Percentiles rank a stretch among this genome's conserved stretches.
These are phyloP conservation scores for Fraxinus sp. DNA, from an alignment of 305 asterid genomes.

Conservation along the genomic window DNA sequence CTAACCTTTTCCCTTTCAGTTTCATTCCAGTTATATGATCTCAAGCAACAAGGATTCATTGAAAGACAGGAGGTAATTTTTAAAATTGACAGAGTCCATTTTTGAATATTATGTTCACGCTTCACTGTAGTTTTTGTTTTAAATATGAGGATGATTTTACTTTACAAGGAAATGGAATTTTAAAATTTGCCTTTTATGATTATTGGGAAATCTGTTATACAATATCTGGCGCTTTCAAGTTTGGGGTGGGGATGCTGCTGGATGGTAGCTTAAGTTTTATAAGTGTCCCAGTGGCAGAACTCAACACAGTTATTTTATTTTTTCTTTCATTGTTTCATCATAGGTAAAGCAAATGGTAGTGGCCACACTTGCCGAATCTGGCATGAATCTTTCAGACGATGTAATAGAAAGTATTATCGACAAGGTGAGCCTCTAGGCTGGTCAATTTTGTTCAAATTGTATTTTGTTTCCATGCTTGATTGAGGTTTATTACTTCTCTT, in stretches of 20 bases:
- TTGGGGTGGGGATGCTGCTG: neutral
- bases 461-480: constrained; percentile 7
- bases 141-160: neutral
- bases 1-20: constrained; percentile 43
- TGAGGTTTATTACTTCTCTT: neutral
- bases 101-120: neutral
- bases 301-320: neutral
- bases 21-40: constrained; percentile 88
- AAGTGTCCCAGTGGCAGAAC: neutral
- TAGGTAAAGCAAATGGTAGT: constrained; percentile 91
- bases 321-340: constrained; percentile 19
- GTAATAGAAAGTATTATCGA: constrained; percentile 67
- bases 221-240: neutral
- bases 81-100: neutral
- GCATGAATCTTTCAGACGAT: constrained; percentile 78
- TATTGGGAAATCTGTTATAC: neutral
- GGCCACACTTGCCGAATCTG: constrained; percentile 84
- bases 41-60: constrained; percentile 89
- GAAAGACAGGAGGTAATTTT: constrained; percentile 78
- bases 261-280: neutral
- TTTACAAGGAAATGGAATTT: neutral
- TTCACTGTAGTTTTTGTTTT: neutral
- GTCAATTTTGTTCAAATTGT: neutral
- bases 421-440: constrained; percentile 41
- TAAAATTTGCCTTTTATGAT: neutral